Conservation (phyloP, 805 yeast species). For the Ogataea philodendri region DNA sequence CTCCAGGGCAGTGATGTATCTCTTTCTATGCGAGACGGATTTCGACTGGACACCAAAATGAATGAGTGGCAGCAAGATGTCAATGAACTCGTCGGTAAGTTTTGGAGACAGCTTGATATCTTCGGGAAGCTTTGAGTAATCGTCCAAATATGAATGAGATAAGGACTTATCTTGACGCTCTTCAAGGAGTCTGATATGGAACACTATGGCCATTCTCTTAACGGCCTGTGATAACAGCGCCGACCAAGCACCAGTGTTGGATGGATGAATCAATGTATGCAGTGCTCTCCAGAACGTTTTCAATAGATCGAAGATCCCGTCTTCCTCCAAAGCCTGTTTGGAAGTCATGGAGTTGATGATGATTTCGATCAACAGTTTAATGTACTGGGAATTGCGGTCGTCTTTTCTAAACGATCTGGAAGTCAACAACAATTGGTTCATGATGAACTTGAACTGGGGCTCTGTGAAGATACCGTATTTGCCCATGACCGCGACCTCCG, state of each 20-base stretch:
- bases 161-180: slow-evolving; percentile 43
- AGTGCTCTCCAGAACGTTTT: slow-evolving; percentile 62
- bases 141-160: slow-evolving; percentile 20
- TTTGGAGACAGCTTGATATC: slow-evolving; percentile 25
- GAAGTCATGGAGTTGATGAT: slow-evolving; percentile 66
- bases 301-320: slow-evolving; percentile 52
- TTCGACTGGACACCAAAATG: slow-evolving; percentile 80
- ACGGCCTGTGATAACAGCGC: slow-evolving; percentile 62
- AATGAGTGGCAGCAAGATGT: slow-evolving; percentile 53
- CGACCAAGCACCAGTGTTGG: slow-evolving; percentile 91
- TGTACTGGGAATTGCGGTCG: slow-evolving; percentile 27
- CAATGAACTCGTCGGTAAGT: slow-evolving; percentile 22
- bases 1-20: slow-evolving; percentile 58
- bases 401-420: slow-evolving; percentile 26
- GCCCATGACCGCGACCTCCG: slow-evolving; percentile 38
- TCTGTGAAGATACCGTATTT: slow-evolving; percentile 62
- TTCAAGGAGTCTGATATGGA: slow-evolving; percentile 53
- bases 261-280: slow-evolving; percentile 85
- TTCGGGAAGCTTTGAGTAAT: slow-evolving; percentile 27
- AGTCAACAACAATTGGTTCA: slow-evolving; percentile 47
- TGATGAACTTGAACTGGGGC: slow-evolving; percentile 57
- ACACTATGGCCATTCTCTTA: slow-evolving; percentile 55
- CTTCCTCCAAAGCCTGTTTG: slow-evolving; percentile 36
- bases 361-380: slow-evolving; percentile 34
- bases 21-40: slow-evolving; percentile 50